phyloP scores from a whole-genome alignment of 1,284 basidiomycete genomes.

The Phellopilus nigrolimitatus region DNA sequence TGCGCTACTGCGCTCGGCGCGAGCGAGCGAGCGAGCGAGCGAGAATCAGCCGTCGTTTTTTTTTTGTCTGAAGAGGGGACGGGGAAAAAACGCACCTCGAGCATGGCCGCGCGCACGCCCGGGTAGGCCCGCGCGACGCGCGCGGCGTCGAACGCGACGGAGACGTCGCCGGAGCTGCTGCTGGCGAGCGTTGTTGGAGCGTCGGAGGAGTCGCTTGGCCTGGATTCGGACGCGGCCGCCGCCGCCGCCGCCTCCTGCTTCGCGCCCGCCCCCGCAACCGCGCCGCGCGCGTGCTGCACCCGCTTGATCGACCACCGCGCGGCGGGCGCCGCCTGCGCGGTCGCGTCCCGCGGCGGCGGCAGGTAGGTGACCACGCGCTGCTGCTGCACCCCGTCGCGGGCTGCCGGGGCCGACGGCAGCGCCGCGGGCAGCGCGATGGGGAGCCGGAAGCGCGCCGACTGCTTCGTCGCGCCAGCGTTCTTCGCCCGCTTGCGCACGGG shows the following conservation, averaged over 20 bases:
- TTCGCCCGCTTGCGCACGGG: slow-evolving; percentile 32
- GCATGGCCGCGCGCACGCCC: slow-evolving; percentile 3
- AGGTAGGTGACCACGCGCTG: slow-evolving; percentile 41
- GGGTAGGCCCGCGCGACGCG: slow-evolving; percentile 4
- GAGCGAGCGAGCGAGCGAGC: no score
- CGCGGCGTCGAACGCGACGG: slow-evolving; percentile 1
- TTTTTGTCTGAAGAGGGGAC: neutral
- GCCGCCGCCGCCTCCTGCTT: neutral
- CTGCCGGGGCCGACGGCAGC: slow-evolving; percentile 18
- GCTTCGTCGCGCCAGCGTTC: slow-evolving; percentile 23
- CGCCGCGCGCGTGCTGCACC: neutral
- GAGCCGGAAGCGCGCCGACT: slow-evolving; percentile 36
- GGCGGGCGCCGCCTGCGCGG: neutral
- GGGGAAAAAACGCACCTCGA: slow-evolving; percentile 12
- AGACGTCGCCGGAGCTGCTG: neutral
- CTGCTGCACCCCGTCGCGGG: slow-evolving; percentile 27
- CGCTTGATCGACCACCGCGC: slow-evolving; percentile 14
- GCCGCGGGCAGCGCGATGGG: slow-evolving; percentile 25
- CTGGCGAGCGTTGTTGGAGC: neutral
- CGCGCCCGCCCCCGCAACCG: neutral
- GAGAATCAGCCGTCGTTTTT: neutral
- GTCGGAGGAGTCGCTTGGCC: neutral
- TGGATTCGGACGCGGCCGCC: neutral
- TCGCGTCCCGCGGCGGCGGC: slow-evolving; percentile 34
- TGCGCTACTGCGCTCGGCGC: slow-evolving; percentile 29